These are phyloP conservation scores for Penicillium atrosanguineum DNA, from an alignment of 495 filamentous ascomycete genomes.

Conservation along the genomic window DNA sequence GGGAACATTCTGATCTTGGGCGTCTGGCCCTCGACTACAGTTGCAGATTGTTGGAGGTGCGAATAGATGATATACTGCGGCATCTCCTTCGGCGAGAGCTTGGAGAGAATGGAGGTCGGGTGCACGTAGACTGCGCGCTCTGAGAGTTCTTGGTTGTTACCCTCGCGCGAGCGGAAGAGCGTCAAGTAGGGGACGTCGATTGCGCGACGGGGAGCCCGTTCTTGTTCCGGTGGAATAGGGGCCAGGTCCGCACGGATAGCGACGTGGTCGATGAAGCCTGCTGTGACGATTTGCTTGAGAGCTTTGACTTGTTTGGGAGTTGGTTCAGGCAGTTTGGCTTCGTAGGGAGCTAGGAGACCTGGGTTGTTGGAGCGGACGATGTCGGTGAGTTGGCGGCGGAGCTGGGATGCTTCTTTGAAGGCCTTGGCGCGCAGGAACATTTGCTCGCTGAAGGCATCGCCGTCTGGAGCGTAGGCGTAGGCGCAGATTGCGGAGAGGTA, in stretches of 20 bases:
- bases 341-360: conserved; percentile 56
- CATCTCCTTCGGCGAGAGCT: conserved; percentile 64
- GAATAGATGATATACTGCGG: conserved; percentile 87
- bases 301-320: conserved; percentile 70
- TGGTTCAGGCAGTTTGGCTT: conserved; percentile 65
- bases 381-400: conserved; percentile 76
- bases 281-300: conserved; percentile 85
- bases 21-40: conserved; percentile 43
- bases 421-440: conserved; percentile 85
- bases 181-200: conserved; percentile 91
- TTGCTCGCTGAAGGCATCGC: conserved; percentile 68
- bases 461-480: conserved; percentile 72
- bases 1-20: conserved; percentile 87
- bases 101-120: conserved; percentile 75
- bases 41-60: conserved; percentile 70
- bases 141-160: conserved; percentile 43
- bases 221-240: conserved; percentile 66
- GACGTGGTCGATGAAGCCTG: conserved; percentile 93
- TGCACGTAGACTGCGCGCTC: conserved; percentile 78
- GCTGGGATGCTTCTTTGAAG: conserved; percentile 79
- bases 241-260: conserved; percentile 89
- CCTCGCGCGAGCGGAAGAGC: conserved; percentile 66
- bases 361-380: conserved; percentile 76
- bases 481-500: conserved; percentile 78
- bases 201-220: conserved; percentile 70